phyloP scores from a whole-genome alignment of 192 early-diverging fungal genomes.

The Obelidium mucronatum region DNA sequence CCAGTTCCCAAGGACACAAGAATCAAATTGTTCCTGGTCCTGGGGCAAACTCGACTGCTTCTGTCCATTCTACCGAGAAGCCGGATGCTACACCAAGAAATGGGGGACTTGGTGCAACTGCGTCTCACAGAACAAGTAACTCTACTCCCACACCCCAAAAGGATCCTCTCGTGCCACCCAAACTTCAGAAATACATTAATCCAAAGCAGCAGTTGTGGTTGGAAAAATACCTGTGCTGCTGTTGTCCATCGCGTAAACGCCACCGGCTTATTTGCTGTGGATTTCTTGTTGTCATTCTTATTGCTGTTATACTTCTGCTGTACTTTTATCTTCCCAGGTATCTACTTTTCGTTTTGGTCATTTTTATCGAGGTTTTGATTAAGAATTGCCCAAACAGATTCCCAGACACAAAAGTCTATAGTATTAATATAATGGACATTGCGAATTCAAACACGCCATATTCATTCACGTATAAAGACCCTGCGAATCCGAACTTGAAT shows the following conservation, averaged over 20 bases:
- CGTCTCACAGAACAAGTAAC: too few relatives aligned
- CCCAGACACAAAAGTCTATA: conserved; percentile 16
- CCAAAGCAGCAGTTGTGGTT: background rate
- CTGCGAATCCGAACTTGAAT: conserved; percentile 5
- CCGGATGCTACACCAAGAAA: too few relatives aligned
- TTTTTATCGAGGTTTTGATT: too few relatives aligned
- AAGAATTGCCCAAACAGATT: too few relatives aligned
- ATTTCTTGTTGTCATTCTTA: background rate
- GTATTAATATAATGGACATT: background rate
- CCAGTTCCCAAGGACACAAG: too few relatives aligned
- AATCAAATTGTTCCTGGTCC: background rate
- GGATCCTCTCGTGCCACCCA: background rate
- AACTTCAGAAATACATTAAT: background rate
- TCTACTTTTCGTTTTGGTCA: background rate
- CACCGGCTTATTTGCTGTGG: background rate
- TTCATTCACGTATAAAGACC: conserved; percentile 5
- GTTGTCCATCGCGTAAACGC: background rate
- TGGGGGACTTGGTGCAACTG: too few relatives aligned
- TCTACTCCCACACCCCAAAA: background rate
- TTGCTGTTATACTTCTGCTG: background rate
- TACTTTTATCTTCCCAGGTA: conserved; percentile 7
- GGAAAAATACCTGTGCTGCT: conserved; percentile 15
- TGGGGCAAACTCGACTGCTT: too few relatives aligned
- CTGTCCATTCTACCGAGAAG: too few relatives aligned
- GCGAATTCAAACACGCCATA: conserved; percentile 9